These are phyloP conservation scores for Geranium incanum DNA, from an alignment of 441 rosid species.

Conservation along the genomic window DNA sequence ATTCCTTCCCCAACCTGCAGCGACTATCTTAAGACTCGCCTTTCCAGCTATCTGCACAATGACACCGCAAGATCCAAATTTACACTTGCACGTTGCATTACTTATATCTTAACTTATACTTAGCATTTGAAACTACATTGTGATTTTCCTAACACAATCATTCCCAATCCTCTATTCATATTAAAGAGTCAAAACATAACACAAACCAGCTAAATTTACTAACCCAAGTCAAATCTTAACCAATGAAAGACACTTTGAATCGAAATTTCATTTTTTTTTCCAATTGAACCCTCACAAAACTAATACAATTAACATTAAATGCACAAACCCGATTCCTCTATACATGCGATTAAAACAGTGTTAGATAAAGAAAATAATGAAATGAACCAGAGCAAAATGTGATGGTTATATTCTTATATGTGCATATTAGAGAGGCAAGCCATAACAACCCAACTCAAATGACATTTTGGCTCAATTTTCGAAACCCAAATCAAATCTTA, in stretches of 20 bases:
- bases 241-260: neutral
- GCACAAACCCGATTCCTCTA: neutral
- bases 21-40: neutral
- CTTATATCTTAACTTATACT: neutral
- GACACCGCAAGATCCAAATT: neutral
- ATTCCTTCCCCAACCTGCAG: neutral
- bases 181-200: neutral
- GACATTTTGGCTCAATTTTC: neutral
- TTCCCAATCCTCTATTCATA: neutral
- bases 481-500: neutral
- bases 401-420: too few relatives aligned
- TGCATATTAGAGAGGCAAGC: neutral
- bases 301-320: neutral
- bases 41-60: neutral
- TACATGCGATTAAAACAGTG: neutral
- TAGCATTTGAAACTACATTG: neutral
- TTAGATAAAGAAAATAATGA: neutral
- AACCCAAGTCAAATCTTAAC: neutral
- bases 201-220: neutral
- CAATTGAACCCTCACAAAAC: neutral
- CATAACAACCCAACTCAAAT: neutral
- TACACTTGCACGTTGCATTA: neutral
- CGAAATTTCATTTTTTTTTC: neutral
- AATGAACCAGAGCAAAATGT: neutral
- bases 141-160: neutral